These are phyloP conservation scores for Jaapia argillacea DNA, from an alignment of 768 basidiomycete genomes.

Conservation along the genomic window DNA sequence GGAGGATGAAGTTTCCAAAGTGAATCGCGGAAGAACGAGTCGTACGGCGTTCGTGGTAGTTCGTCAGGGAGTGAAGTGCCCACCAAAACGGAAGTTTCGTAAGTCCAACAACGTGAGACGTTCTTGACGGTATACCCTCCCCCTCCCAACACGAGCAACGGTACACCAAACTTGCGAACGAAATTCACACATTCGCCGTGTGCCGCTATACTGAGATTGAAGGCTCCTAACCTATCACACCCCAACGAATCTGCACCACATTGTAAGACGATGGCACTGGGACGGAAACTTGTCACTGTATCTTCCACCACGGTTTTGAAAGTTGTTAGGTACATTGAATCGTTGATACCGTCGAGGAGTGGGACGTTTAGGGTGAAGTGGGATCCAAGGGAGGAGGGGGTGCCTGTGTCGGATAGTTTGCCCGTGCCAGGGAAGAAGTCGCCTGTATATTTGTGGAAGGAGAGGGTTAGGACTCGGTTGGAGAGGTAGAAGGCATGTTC, in stretches of 20 bases:
- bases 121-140: conserved; percentile 97
- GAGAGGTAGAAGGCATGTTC: conserved; percentile 97
- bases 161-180: conserved; percentile 86
- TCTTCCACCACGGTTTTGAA: conserved; percentile 97
- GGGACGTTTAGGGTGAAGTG: conserved; percentile 95
- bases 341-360: conserved; percentile 91
- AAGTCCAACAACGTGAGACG: conserved; percentile 97
- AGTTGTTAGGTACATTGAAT: conserved; percentile 90
- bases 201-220: conserved; percentile 95
- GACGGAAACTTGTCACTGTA: conserved; percentile 80
- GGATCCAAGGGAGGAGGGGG: conserved; percentile 78
- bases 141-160: conserved; percentile 85
- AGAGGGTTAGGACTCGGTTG: conserved; percentile 97
- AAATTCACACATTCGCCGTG: conserved; percentile 98
- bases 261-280: conserved; percentile 86
- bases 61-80: conserved; percentile 77
- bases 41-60: conserved; percentile 83
- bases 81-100: conserved; percentile 91
- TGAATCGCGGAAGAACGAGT: conserved; percentile 86
- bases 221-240: conserved; percentile 90
- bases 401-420: conserved; percentile 88
- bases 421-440: conserved; percentile 99
- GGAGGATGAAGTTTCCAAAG: conserved; percentile 92
- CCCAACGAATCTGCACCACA: conserved; percentile 97
- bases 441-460: conserved; percentile 98